phyloP scores from a whole-genome alignment of 202 grass and related monocot species.

The Zoysia matrella region DNA sequence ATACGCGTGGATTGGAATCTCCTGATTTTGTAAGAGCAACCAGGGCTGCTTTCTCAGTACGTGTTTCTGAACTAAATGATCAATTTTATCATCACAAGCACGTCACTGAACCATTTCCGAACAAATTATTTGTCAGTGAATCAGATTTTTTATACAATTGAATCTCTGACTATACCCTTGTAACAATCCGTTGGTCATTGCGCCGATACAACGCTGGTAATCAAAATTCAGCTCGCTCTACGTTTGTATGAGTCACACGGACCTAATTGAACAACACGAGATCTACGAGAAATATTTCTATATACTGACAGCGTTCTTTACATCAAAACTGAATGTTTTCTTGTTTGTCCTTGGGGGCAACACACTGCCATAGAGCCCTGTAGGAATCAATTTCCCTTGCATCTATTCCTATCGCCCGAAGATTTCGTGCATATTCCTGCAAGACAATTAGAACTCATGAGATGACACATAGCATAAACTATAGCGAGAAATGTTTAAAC shows the following conservation, averaged over 20 bases:
- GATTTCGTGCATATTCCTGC: conserved; percentile 93
- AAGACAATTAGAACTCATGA: conserved; percentile 33
- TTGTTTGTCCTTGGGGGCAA: no score
- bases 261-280: conserved; percentile 27
- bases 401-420: conserved; percentile 70
- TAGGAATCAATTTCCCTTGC: conserved; percentile 74
- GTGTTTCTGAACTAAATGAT: background rate
- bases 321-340: no score
- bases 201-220: background rate
- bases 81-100: background rate
- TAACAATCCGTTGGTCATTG: background rate
- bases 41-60: no score
- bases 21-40: no score
- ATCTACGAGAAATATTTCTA: conserved; percentile 21
- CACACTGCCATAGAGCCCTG: background rate
- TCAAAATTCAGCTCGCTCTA: conserved; percentile 37
- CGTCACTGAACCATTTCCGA: background rate
- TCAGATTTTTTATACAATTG: background rate
- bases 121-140: background rate
- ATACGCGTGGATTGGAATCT: no score
- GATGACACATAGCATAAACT: background rate
- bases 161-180: conserved; percentile 4
- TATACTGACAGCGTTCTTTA: no score
- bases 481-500: background rate
- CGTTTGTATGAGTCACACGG: conserved; percentile 22